Evolutionary conservation across 352 stramenopile species (phyloP).

Genomic region (Discostella stelligera): DNA sequence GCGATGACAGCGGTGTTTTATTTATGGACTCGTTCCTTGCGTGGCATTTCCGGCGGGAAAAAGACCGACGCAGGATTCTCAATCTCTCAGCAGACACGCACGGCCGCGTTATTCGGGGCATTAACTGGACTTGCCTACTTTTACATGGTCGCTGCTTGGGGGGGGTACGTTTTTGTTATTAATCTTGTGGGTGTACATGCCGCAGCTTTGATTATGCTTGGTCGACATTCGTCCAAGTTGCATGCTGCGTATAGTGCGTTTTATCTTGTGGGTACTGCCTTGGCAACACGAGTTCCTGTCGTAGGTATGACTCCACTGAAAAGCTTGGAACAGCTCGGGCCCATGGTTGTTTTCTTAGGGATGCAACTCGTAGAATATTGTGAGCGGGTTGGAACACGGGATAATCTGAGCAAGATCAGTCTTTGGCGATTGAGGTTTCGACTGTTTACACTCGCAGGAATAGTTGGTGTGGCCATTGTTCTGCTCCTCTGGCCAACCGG

Average conservation of each 20-base stretch:
- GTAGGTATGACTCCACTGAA: constrained; percentile 95
- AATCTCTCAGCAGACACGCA: constrained; percentile 6
- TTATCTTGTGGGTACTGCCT: constrained; percentile 91
- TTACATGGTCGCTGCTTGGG: constrained; percentile 92
- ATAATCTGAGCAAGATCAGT: constrained; percentile 52
- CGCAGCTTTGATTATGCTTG: constrained; percentile 89
- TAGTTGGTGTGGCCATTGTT: constrained; percentile 48
- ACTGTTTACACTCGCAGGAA: constrained; percentile 53
- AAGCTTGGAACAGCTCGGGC: constrained; percentile 85
- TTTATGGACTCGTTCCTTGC: constrained; percentile 85
- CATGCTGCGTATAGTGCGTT: constrained; percentile 97
- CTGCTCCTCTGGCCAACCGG: constrained; percentile 65
- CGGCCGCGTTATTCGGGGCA: constrained; percentile 32
- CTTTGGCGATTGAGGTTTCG: constrained; percentile 69
- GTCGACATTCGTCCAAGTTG: constrained; percentile 90
- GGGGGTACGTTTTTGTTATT: constrained; percentile 98
- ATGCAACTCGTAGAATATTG: constrained; percentile 81
- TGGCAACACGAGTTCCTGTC: constrained; percentile 97
- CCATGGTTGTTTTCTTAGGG: constrained; percentile 91
- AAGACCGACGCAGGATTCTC: constrained; percentile 27
- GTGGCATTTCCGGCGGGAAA: constrained; percentile 8
- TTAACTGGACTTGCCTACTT: constrained; percentile 91
- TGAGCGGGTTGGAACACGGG: constrained; percentile 53
- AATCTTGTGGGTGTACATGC: constrained; percentile 98
- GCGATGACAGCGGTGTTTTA: constrained; percentile 97